A percentile compares a stretch with the other conserved stretches of the same genome.
Conservation (phyloP, 1,284 basidiomycete species). For the Moesziomyces sp. region DNA sequence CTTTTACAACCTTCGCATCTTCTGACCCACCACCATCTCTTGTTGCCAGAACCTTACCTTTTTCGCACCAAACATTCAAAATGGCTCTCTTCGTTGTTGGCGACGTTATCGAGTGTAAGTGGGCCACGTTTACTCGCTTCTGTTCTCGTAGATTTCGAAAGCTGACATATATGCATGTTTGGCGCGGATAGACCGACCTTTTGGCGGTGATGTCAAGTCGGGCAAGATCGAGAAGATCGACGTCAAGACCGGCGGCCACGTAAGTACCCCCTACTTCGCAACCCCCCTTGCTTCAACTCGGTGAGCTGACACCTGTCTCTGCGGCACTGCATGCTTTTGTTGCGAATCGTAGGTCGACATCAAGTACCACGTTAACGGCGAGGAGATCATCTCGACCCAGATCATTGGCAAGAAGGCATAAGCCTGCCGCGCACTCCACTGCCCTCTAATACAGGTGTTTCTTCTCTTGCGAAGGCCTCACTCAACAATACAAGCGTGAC, state of each 20-base stretch:
- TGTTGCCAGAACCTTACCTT: background rate
- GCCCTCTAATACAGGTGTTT: conserved; percentile 18
- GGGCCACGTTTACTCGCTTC: background rate
- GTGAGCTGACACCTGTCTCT: conserved; percentile 1
- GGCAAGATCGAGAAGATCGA: conserved; percentile 65
- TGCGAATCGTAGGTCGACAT: conserved; percentile 51
- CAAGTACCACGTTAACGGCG: conserved; percentile 61
- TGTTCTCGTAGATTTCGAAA: background rate
- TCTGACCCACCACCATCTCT: conserved; percentile 3
- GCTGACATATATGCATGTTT: background rate
- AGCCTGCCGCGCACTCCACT: background rate
- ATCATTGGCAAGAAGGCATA: conserved; percentile 57
- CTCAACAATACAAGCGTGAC: background rate
- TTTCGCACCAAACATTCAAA: conserved; percentile 7
- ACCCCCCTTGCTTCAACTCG: too few relatives aligned
- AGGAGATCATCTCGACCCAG: conserved; percentile 60
- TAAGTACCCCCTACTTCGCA: conserved; percentile 25
- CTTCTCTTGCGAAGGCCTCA: conserved; percentile 5
- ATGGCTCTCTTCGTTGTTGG: conserved; percentile 60
- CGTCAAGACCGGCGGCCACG: conserved; percentile 60
- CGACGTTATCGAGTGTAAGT: conserved; percentile 59
- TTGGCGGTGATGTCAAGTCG: conserved; percentile 59
- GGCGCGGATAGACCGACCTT: conserved; percentile 49
- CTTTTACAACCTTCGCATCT: conserved; percentile 1
- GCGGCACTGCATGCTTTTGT: background rate